These are phyloP conservation scores for Pichia rugopelliculosa DNA, from an alignment of 805 yeast species.

Conservation along the genomic window DNA sequence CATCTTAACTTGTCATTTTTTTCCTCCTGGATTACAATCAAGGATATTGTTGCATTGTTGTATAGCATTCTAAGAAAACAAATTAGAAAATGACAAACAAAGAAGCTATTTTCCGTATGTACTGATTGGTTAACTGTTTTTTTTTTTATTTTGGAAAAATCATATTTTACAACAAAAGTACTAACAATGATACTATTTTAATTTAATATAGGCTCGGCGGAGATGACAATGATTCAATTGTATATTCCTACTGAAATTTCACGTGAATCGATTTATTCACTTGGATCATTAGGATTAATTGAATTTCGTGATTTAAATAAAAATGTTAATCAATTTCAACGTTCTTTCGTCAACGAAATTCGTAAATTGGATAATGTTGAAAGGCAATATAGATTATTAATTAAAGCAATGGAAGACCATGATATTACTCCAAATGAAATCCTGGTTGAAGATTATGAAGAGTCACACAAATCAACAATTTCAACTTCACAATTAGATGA, in stretches of 20 bases:
- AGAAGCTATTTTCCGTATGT: constrained; percentile 29
- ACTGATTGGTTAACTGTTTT: not conserved
- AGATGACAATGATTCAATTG: constrained; percentile 88
- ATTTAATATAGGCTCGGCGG: constrained; percentile 66
- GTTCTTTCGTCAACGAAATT: constrained; percentile 84
- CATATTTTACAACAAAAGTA: not conserved
- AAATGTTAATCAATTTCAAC: constrained; percentile 78
- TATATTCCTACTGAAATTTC: constrained; percentile 88
- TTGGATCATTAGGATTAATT: constrained; percentile 79
- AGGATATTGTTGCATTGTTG: not conserved
- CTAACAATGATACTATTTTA: not conserved
- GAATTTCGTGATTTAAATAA: constrained; percentile 88
- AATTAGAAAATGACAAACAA: constrained; percentile 7
- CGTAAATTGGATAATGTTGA: constrained; percentile 79
- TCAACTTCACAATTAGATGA: constrained; percentile 55
- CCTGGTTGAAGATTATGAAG: constrained; percentile 18
- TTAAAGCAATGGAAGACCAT: constrained; percentile 40
- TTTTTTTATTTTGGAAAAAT: too few species aligned
- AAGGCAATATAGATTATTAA: constrained; percentile 65
- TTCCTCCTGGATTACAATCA: not conserved
- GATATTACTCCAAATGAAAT: constrained; percentile 19
- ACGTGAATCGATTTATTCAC: constrained; percentile 74
- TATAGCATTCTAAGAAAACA: not conserved
- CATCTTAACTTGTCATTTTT: not conserved
- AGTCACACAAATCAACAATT: constrained; percentile 15